phyloP scores from a whole-genome alignment of 257 asterid genomes.

The Plantago major region DNA sequence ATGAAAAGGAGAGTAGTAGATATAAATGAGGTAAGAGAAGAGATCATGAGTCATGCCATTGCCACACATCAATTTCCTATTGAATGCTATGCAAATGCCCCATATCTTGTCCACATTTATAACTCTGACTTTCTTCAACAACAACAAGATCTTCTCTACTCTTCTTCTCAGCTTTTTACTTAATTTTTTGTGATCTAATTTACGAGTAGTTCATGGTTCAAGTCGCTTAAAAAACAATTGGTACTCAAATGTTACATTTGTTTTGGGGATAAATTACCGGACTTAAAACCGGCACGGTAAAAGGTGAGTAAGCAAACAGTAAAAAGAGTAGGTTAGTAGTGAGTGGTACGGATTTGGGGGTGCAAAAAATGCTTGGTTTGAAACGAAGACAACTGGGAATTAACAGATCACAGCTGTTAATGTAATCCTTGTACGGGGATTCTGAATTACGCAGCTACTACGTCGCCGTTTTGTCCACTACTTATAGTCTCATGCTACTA shows the following conservation, averaged over 20 bases:
- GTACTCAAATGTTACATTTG: too few species aligned
- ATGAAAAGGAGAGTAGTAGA: background rate
- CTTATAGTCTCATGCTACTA: background rate
- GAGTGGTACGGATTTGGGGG: slow-evolving; percentile 24
- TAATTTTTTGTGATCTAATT: too few species aligned
- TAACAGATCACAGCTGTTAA: slow-evolving; percentile 61
- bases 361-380: slow-evolving; percentile 24
- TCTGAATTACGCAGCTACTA: slow-evolving; percentile 31
- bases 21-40: too few species aligned
- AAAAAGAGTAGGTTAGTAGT: slow-evolving; percentile 6
- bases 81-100: background rate
- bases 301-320: background rate
- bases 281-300: too few species aligned
- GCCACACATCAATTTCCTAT: background rate
- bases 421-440: slow-evolving; percentile 25
- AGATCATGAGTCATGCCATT: too few species aligned
- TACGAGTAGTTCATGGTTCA: too few species aligned
- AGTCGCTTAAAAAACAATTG: too few species aligned
- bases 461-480: slow-evolving; percentile 41
- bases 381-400: slow-evolving; percentile 59
- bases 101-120: background rate
- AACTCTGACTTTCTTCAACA: too few species aligned
- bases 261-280: too few species aligned
- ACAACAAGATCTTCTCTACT: too few species aligned
- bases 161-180: too few species aligned